Evolutionary conservation across 805 yeast genomes (phyloP).

Genomic region (Cyberlindnera euphorbiiphila): DNA sequence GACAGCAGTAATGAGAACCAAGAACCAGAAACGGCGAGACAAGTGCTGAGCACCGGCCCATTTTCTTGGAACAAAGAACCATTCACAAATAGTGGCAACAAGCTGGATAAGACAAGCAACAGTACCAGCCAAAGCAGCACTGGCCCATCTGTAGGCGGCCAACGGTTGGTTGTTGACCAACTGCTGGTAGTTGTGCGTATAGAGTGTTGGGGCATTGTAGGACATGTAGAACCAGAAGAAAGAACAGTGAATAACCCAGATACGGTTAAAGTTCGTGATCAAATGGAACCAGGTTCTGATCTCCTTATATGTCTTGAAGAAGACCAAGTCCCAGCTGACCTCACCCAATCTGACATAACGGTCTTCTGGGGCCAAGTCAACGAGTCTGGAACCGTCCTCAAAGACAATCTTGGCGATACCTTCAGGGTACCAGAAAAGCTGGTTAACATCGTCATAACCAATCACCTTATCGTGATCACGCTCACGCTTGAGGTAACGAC

Average conservation of each 20-base stretch:
- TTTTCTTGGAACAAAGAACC: constrained; percentile 94
- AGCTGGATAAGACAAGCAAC: constrained; percentile 81
- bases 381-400: constrained; percentile 88
- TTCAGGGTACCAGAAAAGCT: constrained; percentile 98
- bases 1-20: constrained; percentile 57
- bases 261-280: constrained; percentile 93
- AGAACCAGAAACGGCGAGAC: constrained; percentile 78
- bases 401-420: constrained; percentile 91
- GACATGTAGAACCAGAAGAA: constrained; percentile 94
- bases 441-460: constrained; percentile 98
- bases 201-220: constrained; percentile 86
- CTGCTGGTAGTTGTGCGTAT: constrained; percentile 84
- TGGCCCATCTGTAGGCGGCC: constrained; percentile 88
- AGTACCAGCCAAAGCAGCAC: constrained; percentile 89
- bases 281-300: constrained; percentile 97
- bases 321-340: constrained; percentile 85
- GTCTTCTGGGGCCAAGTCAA: constrained; percentile 85
- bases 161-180: constrained; percentile 81
- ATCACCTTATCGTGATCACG: constrained; percentile 75
- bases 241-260: constrained; percentile 91
- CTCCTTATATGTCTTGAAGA: constrained; percentile 94
- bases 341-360: constrained; percentile 89
- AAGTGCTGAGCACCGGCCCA: constrained; percentile 99
- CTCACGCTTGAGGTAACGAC: constrained; percentile 81
- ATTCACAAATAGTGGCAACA: constrained; percentile 84